Evolutionary conservation across 2,329 filamentous ascomycete species (phyloP), one percentile per base, ranked within the genome.

Genomic region (Elsinoe necatrix): DNA sequence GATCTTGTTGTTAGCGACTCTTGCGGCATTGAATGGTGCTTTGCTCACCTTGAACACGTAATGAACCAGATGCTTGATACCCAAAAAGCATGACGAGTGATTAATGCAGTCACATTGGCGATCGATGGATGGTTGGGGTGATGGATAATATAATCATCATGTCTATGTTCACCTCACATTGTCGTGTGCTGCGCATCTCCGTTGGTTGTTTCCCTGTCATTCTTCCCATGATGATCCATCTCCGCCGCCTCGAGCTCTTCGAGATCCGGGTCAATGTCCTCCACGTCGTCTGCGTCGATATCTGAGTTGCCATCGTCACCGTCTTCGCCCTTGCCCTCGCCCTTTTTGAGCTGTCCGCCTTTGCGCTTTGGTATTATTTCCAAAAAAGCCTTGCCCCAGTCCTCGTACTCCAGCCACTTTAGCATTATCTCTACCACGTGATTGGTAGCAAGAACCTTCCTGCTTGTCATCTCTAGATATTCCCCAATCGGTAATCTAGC

Each of bases 391-490:
- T 87, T 77, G 1, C 86, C 91, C 93, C 93, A 98, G 69, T 97
- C 87, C 1, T 87, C 88, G 50, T 82, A 82, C 71, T 96, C 89
- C 56, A 98, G 72, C 90, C 91, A 98, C 62, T 83, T 84, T 45
- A 95, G 74, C 89, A 98, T 95, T 61, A 98, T 97, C 72, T 97
- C 92, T 47, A 93, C 82, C 1, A 98, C 93, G 67, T 98, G 93
- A 67, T 97, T 98, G 6, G 92, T 96, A 2, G 92, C 85, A 57
- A 98, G 75, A 3, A 98, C 88, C 64, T 86, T 83, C 29, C 93
- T 82, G 64, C 86, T 91, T 57, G 85, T 80, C 87, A 98, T 95
- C 61, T 89, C 80, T 77, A 98, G 85, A 70, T 89, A 97, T 61
- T 97, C 85, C n/a, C 90, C 89, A 64, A 98, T 97, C 0, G 93